phyloP scores from a whole-genome alignment of 805 yeast species.

The Wickerhamomyces bisporus region DNA sequence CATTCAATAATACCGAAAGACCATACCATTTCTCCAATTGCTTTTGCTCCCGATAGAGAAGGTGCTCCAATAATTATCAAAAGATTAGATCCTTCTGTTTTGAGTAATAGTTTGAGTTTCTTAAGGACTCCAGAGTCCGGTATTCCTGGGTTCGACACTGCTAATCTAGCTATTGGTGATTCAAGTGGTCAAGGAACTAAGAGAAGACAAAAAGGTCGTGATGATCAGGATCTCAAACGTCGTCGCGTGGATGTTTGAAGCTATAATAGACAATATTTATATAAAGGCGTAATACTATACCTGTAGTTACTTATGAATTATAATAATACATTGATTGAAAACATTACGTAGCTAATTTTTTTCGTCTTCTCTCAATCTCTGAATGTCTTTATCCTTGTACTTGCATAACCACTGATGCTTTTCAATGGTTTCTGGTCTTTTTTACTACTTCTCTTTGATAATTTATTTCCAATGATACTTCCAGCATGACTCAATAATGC shows the following conservation, averaged over 20 bases:
- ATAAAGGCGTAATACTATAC: no score
- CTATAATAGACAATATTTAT: neutral
- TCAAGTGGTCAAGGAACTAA: slow-evolving; percentile 24
- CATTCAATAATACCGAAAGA: slow-evolving; percentile 54
- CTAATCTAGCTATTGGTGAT: slow-evolving; percentile 59
- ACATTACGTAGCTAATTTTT: neutral
- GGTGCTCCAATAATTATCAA: slow-evolving; percentile 41
- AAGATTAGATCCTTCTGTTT: slow-evolving; percentile 43
- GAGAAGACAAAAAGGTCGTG: slow-evolving; percentile 36
- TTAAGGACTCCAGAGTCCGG: slow-evolving; percentile 65
- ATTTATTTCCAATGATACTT: slow-evolving; percentile 70
- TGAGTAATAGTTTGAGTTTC: slow-evolving; percentile 48
- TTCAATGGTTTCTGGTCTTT: slow-evolving; percentile 10
- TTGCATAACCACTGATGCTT: slow-evolving; percentile 20
- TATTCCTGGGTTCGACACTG: slow-evolving; percentile 70
- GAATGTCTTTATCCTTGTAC: slow-evolving; percentile 18
- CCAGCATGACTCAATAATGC: slow-evolving; percentile 65
- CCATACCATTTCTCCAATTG: slow-evolving; percentile 33
- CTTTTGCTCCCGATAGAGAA: slow-evolving; percentile 26
- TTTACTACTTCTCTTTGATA: slow-evolving; percentile 34
- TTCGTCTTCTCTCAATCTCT: slow-evolving; percentile 9
- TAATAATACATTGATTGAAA: neutral
- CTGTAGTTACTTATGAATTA: no score
- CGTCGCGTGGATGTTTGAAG: slow-evolving; percentile 19
- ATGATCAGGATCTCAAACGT: slow-evolving; percentile 23